Conservation (phyloP, 2,329 filamentous ascomycete genomes). For the Claviceps sp. region DNA sequence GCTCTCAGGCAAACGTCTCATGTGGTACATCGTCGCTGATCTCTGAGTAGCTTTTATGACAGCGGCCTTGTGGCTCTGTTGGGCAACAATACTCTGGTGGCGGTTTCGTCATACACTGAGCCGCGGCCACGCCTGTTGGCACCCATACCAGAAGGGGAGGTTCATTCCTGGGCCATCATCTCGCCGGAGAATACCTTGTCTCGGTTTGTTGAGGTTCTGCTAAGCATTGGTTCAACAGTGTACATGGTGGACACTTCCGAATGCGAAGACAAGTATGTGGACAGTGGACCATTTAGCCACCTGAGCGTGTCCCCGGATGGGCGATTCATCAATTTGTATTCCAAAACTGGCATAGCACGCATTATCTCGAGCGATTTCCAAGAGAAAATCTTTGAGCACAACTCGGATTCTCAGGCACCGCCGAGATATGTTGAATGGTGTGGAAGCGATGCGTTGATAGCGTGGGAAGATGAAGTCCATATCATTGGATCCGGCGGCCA, state of each 20-base stretch:
- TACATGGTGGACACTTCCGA: slow-evolving; percentile 80
- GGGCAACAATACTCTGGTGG: slow-evolving; percentile 73
- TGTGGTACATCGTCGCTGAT: not conserved
- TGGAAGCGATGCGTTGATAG: slow-evolving; percentile 85
- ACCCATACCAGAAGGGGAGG: slow-evolving; percentile 58
- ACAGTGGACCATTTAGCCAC: slow-evolving; percentile 85
- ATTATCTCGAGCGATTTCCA: slow-evolving; percentile 94
- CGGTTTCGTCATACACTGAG: slow-evolving; percentile 82
- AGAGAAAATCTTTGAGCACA: slow-evolving; percentile 79
- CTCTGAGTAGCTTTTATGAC: slow-evolving; percentile 54
- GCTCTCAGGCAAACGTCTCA: not conserved
- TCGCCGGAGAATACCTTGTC: slow-evolving; percentile 81
- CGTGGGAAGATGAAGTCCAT: slow-evolving; percentile 97
- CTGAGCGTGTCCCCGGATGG: slow-evolving; percentile 86
- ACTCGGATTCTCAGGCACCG: slow-evolving; percentile 71
- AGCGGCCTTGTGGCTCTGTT: slow-evolving; percentile 87
- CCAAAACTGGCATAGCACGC: slow-evolving; percentile 71
- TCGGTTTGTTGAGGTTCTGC: slow-evolving; percentile 79
- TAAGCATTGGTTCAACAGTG: slow-evolving; percentile 75
- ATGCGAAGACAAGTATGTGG: slow-evolving; percentile 78
- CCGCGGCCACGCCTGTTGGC: slow-evolving; percentile 77
- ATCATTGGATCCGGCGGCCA: slow-evolving; percentile 76
- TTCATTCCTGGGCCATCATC: slow-evolving; percentile 82
- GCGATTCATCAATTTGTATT: slow-evolving; percentile 77
- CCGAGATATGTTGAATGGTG: slow-evolving; percentile 93